These are phyloP conservation scores for Cytidiella melzeri DNA, from an alignment of 768 basidiomycete genomes.

Conservation along the genomic window DNA sequence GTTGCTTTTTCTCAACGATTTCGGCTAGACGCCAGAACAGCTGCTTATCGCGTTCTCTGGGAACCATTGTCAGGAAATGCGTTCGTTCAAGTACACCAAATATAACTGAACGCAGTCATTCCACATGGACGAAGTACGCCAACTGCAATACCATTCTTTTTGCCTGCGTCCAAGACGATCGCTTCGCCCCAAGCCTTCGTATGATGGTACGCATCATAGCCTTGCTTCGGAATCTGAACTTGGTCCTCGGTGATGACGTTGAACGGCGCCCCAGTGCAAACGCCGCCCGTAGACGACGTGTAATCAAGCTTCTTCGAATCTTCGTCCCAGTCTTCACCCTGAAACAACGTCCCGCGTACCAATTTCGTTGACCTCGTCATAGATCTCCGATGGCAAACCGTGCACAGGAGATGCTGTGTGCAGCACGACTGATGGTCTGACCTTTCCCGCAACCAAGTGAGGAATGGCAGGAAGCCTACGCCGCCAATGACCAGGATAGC, in stretches of 20 bases:
- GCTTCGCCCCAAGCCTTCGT: constrained; percentile 44
- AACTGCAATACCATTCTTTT: constrained; percentile 34
- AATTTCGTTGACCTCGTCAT: neutral
- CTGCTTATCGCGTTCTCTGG: constrained; percentile 41
- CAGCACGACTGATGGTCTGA: neutral
- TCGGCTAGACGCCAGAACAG: constrained; percentile 33
- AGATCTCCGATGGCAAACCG: constrained; percentile 2
- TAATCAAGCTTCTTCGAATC: constrained; percentile 43
- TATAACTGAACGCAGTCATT: constrained; percentile 40
- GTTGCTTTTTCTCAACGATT: constrained; percentile 37
- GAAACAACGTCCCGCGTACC: neutral
- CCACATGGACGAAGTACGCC: constrained; percentile 46
- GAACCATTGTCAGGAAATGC: no score
- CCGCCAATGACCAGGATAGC: neutral
- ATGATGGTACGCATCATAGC: constrained; percentile 41
- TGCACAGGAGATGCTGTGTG: neutral
- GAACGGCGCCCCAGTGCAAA: constrained; percentile 36
- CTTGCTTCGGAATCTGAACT: constrained; percentile 31
- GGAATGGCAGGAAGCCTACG: neutral
- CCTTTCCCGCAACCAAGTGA: neutral
- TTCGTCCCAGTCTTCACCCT: neutral
- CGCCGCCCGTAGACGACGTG: constrained; percentile 41
- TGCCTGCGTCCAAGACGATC: constrained; percentile 35
- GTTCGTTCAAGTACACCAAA: neutral
- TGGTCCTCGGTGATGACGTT: constrained; percentile 41